Evolutionary conservation across 2,329 filamentous ascomycete genomes (phyloP).

Genomic region (Chrysosporium keratinophilum): DNA sequence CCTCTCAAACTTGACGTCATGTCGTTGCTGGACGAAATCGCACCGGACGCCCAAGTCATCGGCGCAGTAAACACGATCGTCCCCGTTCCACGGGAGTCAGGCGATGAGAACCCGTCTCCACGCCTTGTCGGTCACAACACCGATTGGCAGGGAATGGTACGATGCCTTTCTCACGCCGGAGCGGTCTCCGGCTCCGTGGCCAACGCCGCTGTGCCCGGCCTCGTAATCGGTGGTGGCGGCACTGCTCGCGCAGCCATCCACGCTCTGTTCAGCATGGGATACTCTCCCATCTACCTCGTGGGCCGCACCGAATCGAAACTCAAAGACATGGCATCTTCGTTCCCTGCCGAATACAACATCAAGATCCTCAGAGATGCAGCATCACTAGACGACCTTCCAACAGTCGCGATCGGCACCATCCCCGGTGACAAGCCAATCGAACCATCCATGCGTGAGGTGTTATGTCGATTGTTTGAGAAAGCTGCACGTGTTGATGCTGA

Average conservation of each 20-base stretch:
- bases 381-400: conserved; percentile 47
- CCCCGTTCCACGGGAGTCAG: conserved; percentile 37
- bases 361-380: conserved; percentile 48
- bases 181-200: conserved; percentile 45
- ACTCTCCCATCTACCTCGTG: conserved; percentile 74
- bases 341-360: conserved; percentile 64
- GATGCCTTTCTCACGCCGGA: conserved; percentile 61
- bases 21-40: conserved; percentile 65
- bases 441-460: conserved; percentile 52
- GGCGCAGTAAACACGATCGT: conserved; percentile 94
- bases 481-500: conserved; percentile 18
- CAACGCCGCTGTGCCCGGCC: conserved; percentile 43
- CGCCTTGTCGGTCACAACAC: conserved; percentile 80
- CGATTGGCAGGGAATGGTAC: conserved; percentile 87
- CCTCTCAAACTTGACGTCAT: conserved; percentile 87
- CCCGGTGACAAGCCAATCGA: conserved; percentile 82
- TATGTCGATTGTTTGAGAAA: conserved; percentile 42
- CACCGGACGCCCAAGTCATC: conserved; percentile 67
- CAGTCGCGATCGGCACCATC: conserved; percentile 78
- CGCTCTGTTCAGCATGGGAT: conserved; percentile 72
- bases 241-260: conserved; percentile 88
- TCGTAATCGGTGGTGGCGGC: conserved; percentile 84
- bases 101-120: conserved; percentile 33
- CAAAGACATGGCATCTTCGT: conserved; percentile 55
- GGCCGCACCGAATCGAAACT: conserved; percentile 65